phyloP scores from a whole-genome alignment of 148 eudicot species.

The Chenopodium album region DNA sequence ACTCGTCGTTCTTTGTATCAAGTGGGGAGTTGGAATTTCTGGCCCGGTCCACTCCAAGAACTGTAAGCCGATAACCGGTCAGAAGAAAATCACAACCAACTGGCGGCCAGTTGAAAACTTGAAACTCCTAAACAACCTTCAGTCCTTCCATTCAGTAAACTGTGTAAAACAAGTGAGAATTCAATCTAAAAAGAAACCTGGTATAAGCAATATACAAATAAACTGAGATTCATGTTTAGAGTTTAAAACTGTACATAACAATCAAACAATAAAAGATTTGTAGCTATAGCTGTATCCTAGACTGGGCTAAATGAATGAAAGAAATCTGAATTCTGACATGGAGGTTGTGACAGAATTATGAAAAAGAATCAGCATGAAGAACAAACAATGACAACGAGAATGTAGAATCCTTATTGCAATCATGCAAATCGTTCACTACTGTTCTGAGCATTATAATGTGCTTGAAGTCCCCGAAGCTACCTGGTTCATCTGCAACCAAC shows the following conservation, averaged over 20 bases:
- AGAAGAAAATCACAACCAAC: not conserved
- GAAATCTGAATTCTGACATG: constrained; percentile 1
- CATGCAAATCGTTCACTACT: not conserved
- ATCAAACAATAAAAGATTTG: not conserved
- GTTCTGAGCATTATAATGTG: not conserved
- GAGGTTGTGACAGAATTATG: not conserved
- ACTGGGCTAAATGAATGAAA: constrained; percentile 5
- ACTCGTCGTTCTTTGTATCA: not conserved
- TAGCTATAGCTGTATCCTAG: not conserved
- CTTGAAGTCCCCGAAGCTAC: constrained; percentile 1
- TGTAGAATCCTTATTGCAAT: not conserved
- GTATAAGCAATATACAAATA: not conserved
- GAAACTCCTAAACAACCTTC: not conserved
- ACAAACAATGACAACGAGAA: not conserved
- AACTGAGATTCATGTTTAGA: not conserved
- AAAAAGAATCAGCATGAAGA: not conserved
- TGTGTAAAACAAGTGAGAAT: not conserved
- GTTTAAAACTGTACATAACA: constrained; percentile 1
- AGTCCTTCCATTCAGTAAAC: not conserved
- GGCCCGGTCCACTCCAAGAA: not conserved
- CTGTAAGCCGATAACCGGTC: not conserved
- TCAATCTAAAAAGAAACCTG: not conserved
- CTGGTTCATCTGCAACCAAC: constrained; percentile 6
- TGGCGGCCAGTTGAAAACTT: not conserved
- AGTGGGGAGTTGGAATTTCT: not conserved